Evolutionary conservation across 129 eudicot species (phyloP), one percentile per base, ranked within the genome.

Genomic region (Arctium minus): DNA sequence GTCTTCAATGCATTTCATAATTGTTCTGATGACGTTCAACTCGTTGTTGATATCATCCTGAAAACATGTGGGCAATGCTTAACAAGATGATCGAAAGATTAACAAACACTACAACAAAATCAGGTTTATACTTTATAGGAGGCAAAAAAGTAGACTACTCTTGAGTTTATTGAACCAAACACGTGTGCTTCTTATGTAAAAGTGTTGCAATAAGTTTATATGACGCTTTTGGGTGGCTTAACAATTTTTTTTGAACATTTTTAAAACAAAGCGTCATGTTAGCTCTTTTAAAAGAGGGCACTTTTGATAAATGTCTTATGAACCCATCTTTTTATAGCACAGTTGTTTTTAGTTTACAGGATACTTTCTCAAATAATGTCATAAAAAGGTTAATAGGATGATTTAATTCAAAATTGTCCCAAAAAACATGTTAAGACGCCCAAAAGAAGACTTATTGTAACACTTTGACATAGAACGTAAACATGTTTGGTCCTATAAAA

Each of bases 1-100:
- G 86, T 90, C 94, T 82, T 86, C 91, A 5, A 90, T 87, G 79
- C 94, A 90, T 84, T 86, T 90, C 33, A 88, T 79, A 18, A 88
- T 82, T 35, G 91, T 72, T 82, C 56, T 86, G 0, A 72, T 70
- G 27, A 74, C 75, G 78, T 15, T 81, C 46, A 86, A 33, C 80
- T 88, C 94, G 2, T 67, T 81, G 60, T 32, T 82, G 81, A 89
- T 82, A 79, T 90, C 91, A 2, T 90, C 91, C 94, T 90, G 86
- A 70, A 84, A 78, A 79, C 36, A 78, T 46, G 35, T 10, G 71
- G 8, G 27, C 29, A 46, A 71, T 9, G 15, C n/a, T 13, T 30
- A 53, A 29, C 32, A 12, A 30, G 75, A 79, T 71, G 74, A 4
- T 31, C 12, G 4, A 9, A 39, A 12, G 29, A 12, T 40, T 74